Evolutionary conservation across 768 basidiomycete species (phyloP).

Genomic region (Serendipita vermifera): DNA sequence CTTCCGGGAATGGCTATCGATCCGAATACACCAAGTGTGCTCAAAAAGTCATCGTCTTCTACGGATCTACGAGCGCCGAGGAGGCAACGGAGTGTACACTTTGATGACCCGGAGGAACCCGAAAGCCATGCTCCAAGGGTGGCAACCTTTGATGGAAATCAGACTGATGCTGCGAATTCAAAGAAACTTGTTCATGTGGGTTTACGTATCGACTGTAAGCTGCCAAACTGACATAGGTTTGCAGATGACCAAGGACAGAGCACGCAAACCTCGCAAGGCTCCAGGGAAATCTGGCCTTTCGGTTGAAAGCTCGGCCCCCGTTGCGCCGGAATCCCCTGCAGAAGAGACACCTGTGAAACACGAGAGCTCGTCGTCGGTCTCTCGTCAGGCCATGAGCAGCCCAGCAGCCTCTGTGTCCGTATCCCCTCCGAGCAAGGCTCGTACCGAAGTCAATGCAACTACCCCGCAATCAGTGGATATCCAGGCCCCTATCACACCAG

Average conservation of each 20-base stretch:
- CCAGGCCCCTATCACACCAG: not conserved
- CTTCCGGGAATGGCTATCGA: not conserved
- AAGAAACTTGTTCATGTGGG: not conserved
- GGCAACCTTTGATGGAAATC: not conserved
- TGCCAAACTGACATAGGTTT: too few species aligned
- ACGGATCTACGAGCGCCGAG: not conserved
- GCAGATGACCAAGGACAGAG: slow-evolving; percentile 65
- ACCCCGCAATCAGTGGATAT: not conserved
- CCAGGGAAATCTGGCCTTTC: not conserved
- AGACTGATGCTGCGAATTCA: not conserved
- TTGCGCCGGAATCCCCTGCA: not conserved
- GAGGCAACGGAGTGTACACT: not conserved
- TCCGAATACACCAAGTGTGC: not conserved
- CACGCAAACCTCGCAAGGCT: slow-evolving; percentile 50
- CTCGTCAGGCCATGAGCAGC: too few species aligned
- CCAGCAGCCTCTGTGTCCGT: too few species aligned
- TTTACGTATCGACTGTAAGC: too few species aligned
- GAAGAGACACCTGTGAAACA: too few species aligned
- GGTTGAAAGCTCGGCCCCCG: not conserved
- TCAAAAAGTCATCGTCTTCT: slow-evolving; percentile 1
- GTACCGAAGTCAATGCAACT: not conserved
- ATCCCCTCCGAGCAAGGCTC: too few species aligned
- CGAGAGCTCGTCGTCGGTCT: too few species aligned
- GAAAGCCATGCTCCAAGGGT: not conserved
- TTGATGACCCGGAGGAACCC: not conserved